Conservation (phyloP, 192 early-diverging fungal genomes). For the Coemansia sp. region DNA sequence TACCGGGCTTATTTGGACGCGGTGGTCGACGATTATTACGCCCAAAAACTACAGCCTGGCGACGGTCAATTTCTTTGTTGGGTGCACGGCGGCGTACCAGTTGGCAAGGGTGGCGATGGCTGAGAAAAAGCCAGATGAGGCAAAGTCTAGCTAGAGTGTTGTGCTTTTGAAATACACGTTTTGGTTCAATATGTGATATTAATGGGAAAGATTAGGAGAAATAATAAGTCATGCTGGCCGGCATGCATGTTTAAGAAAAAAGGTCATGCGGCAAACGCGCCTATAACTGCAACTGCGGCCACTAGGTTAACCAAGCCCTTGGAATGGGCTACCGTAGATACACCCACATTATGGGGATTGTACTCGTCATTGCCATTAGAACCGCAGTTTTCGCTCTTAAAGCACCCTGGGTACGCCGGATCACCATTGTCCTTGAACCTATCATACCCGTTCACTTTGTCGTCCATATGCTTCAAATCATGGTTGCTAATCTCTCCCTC, state of each 20-base stretch:
- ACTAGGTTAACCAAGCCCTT: neutral
- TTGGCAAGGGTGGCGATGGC: slow-evolving; percentile 72
- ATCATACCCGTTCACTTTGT: slow-evolving; percentile 22
- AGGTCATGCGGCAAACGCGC: neutral
- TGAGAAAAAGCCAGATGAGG: slow-evolving; percentile 45
- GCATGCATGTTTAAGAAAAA: neutral
- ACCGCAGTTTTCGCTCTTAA: slow-evolving; percentile 26
- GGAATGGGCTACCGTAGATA: neutral
- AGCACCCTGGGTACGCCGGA: slow-evolving; percentile 39
- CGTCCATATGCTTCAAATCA: slow-evolving; percentile 35
- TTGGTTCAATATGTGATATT: neutral
- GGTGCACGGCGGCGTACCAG: slow-evolving; percentile 85
- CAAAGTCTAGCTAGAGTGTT: neutral
- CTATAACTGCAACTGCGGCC: neutral
- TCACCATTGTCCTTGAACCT: slow-evolving; percentile 23
- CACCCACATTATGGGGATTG: neutral
- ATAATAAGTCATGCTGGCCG: neutral
- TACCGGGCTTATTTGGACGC: slow-evolving; percentile 97
- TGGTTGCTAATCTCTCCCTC: slow-evolving; percentile 39
- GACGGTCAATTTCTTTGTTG: slow-evolving; percentile 92
- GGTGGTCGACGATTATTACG: slow-evolving; percentile 91
- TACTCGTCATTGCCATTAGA: slow-evolving; percentile 5
- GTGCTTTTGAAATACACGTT: too few species aligned
- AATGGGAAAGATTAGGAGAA: neutral
- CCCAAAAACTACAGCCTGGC: slow-evolving; percentile 91